Evolutionary conservation across 345 rosid genomes (phyloP), one percentile per base, ranked within the genome.

Genomic region (Eucalyptus virginea): DNA sequence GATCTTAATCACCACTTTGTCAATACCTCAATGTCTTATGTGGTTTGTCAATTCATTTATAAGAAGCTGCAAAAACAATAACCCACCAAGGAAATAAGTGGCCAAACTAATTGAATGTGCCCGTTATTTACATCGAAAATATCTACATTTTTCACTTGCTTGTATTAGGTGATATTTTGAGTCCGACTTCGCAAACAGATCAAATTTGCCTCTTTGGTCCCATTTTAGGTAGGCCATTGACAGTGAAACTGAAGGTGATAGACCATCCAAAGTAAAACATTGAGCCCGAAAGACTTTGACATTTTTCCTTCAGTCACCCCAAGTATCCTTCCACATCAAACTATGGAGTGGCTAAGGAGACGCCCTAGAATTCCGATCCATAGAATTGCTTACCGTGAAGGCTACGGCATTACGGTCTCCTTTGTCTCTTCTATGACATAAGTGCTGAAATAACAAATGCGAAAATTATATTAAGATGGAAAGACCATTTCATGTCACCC

Each of bases 101-200:
- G 4, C 80, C 2, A 4, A 3, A 67, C 34, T 17, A 30, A 65
- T 12, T 30, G 34, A 30, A n/a, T 65, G 17, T 15, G 37, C 40
- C 6, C 0, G 0, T n/a, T n/a, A 65, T 15, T 65, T 16, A 6
- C 21, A 2, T 7, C 0, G 0, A 60, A 65, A n/a, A n/a, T 6
- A n/a, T 65, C 77, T n/a, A n/a, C 18, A 65, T 15, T n/a, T 65
- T 65, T 65, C 77, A 15, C 37, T n/a, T 60, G 4, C n/a, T 28
- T 60, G 32, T 60, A 60, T 60, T 60, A 28, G 4, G 32, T 28
- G 2, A 60, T 60, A 26, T 60, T 30, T 60, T 4, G 8, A 26
- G 67, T 12, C 4, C 32, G 7, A 60, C n/a, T 11, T 28, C 67
- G 5, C 32, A 26, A 0, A 60, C 12, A 6, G 32, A 28, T 60